Conservation (phyloP, 164 flowering plant species). For the Santalum album region DNA sequence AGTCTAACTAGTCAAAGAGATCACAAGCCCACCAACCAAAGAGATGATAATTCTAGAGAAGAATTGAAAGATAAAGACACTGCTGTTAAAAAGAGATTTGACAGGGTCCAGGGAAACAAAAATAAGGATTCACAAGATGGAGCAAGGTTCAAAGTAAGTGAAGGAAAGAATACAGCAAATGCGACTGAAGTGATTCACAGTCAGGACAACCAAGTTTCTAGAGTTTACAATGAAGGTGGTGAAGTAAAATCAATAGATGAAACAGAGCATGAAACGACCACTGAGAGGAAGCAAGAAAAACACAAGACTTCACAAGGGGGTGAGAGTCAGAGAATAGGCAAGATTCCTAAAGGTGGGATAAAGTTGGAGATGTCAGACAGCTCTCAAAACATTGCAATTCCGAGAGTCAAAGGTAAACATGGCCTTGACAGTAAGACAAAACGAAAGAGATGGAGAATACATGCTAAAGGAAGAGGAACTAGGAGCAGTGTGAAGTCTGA, state of each 20-base stretch:
- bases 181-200: constrained; percentile 1
- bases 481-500: constrained; percentile 12
- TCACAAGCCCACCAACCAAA: neutral
- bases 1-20: constrained; percentile 12
- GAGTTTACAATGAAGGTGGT: constrained; percentile 3
- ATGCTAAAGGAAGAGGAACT: constrained; percentile 12
- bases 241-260: constrained; percentile 1
- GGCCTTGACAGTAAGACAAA: constrained; percentile 8
- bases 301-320: constrained; percentile 3
- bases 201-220: neutral
- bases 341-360: constrained; percentile 10
- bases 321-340: constrained; percentile 5
- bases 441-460: constrained; percentile 27
- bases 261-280: constrained; percentile 1
- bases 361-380: constrained; percentile 13
- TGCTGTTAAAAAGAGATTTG: constrained; percentile 6
- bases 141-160: neutral
- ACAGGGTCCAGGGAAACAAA: constrained; percentile 2
- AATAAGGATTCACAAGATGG: neutral
- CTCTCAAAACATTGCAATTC: constrained; percentile 8
- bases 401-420: constrained; percentile 10
- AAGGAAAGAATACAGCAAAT: constrained; percentile 4
- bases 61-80: constrained; percentile 1
- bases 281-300: constrained; percentile 2
- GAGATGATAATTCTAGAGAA: neutral